These are phyloP conservation scores for Rhodosporidiobolus odoratus DNA, from an alignment of 768 basidiomycete genomes.

Conservation along the genomic window DNA sequence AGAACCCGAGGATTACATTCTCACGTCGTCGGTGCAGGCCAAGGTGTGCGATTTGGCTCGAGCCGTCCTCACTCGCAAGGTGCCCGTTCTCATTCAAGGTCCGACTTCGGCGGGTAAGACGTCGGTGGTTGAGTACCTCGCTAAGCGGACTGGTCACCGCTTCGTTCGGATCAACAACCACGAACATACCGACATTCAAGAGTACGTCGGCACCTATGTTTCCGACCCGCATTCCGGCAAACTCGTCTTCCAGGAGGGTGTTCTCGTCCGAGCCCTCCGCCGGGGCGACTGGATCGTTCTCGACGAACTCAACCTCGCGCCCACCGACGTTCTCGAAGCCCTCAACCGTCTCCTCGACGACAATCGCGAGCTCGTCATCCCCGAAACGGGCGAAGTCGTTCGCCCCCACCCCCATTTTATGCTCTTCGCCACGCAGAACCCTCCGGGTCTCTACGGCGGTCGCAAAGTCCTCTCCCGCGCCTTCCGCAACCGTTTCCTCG, in stretches of 20 bases:
- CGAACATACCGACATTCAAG: constrained; percentile 98
- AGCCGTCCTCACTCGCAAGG: constrained; percentile 77
- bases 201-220: constrained; percentile 93
- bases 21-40: constrained; percentile 88
- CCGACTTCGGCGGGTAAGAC: constrained; percentile 98
- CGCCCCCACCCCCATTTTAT: constrained; percentile 92
- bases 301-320: constrained; percentile 94
- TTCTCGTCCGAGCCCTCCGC: constrained; percentile 84
- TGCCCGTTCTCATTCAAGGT: constrained; percentile 94
- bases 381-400: constrained; percentile 92
- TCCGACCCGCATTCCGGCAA: constrained; percentile 90
- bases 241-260: constrained; percentile 86
- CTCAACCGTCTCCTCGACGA: constrained; percentile 94
- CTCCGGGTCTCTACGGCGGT: constrained; percentile 89
- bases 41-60: constrained; percentile 94
- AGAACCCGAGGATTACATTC: constrained; percentile 67
- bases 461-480: constrained; percentile 91
- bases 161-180: constrained; percentile 99
- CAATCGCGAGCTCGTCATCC: constrained; percentile 89
- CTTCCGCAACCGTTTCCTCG: constrained; percentile 93
- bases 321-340: constrained; percentile 95
- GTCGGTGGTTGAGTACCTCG: constrained; percentile 91
- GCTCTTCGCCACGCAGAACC: constrained; percentile 97
- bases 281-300: constrained; percentile 95
- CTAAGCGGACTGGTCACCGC: constrained; percentile 81